A percentile compares a stretch with the other conserved stretches of the same genome.
Evolutionary conservation across 139 green algal species (phyloP).

Genomic region (Chara braunii): DNA sequence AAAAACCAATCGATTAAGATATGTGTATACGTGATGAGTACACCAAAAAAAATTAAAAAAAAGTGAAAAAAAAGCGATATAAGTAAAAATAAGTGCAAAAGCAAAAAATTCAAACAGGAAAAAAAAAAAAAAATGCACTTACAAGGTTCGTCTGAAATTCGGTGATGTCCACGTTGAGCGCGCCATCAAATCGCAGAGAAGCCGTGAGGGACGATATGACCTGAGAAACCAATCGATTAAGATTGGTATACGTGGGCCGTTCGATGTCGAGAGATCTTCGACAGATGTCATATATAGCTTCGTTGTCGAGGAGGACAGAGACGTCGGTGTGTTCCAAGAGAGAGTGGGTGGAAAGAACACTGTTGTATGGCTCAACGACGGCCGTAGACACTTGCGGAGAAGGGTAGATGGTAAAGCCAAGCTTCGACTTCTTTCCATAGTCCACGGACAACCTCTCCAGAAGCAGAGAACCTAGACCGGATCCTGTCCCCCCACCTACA

Average conservation of each 20-base stretch:
- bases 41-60: too few relatives aligned
- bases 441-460: constrained; percentile 75
- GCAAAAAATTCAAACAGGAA: too few relatives aligned
- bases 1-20: too few relatives aligned
- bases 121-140: too few relatives aligned
- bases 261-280: constrained; percentile 51
- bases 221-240: constrained; percentile 52
- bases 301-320: constrained; percentile 54
- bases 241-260: constrained; percentile 57
- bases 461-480: constrained; percentile 54
- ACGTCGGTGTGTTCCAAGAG: constrained; percentile 57
- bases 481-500: constrained; percentile 53
- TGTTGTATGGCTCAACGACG: constrained; percentile 58
- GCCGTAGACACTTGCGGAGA: constrained; percentile 53
- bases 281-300: constrained; percentile 58
- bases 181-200: constrained; percentile 54
- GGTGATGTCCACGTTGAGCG: constrained; percentile 54
- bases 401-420: constrained; percentile 63
- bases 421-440: constrained; percentile 99
- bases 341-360: constrained; percentile 53
- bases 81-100: too few relatives aligned
- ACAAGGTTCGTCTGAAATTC: constrained; percentile 62
- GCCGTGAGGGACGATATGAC: constrained; percentile 56
- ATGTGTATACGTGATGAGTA: too few relatives aligned
- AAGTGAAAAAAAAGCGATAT: too few relatives aligned